These are phyloP conservation scores for Lophium mytilinum DNA, from an alignment of 495 filamentous ascomycete genomes.

Conservation along the genomic window DNA sequence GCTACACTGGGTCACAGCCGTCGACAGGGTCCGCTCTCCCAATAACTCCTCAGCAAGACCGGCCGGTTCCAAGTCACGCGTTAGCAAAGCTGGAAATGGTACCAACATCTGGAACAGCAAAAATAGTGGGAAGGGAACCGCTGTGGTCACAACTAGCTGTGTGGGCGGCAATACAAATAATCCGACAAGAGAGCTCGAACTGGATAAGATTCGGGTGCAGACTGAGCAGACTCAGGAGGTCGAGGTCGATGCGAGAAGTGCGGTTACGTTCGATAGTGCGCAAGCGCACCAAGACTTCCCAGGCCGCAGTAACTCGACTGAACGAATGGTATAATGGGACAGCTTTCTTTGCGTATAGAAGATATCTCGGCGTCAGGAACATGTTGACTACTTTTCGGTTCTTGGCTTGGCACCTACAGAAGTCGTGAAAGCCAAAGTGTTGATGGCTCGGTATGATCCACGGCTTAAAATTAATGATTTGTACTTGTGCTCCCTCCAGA, in stretches of 20 bases:
- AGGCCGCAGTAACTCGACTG: not conserved
- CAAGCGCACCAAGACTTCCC: not conserved
- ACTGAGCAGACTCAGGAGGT: constrained; percentile 12
- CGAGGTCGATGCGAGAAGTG: constrained; percentile 13
- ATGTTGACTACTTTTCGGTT: no score
- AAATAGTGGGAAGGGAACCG: not conserved
- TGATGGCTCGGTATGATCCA: no score
- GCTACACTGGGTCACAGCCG: constrained; percentile 48
- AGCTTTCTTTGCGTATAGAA: not conserved
- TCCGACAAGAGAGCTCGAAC: not conserved
- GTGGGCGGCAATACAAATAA: not conserved
- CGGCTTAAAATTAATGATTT: no score
- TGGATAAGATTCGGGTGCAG: constrained; percentile 12
- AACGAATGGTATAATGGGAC: not conserved
- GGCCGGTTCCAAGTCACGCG: not conserved
- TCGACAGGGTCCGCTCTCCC: constrained; percentile 31
- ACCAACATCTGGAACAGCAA: not conserved
- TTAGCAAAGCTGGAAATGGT: not conserved
- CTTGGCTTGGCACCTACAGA: no score
- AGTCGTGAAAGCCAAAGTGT: no score
- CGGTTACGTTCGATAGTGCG: not conserved
- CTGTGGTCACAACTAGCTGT: not conserved
- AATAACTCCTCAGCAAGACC: not conserved
- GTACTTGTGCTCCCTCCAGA: no score
- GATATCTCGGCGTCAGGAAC: no score